Evolutionary conservation across 352 stramenopile species (phyloP).

Genomic region (Globisporangium megalacanthum): DNA sequence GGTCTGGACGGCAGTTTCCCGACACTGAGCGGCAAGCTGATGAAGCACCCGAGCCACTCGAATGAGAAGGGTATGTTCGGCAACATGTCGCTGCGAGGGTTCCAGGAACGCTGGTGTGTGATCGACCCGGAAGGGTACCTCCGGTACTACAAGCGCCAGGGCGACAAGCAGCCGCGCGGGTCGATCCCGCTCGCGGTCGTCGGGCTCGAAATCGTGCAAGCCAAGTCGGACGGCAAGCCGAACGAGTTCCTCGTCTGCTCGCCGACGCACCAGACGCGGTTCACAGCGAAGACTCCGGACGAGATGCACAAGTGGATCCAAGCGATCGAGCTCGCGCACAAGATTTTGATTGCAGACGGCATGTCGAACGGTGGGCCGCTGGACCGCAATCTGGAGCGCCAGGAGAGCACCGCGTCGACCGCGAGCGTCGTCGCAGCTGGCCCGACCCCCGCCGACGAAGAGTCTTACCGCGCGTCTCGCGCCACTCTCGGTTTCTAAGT

Average conservation of each 20-base stretch:
- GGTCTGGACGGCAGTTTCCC: conserved; percentile 27
- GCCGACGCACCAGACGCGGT: conserved; percentile 65
- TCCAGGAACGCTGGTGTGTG: conserved; percentile 68
- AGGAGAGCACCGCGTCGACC: conserved; percentile 16
- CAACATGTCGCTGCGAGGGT: conserved; percentile 72
- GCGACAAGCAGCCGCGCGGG: conserved; percentile 67
- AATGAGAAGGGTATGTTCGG: conserved; percentile 75
- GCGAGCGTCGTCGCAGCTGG: neutral
- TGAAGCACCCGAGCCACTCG: conserved; percentile 73
- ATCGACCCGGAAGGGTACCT: conserved; percentile 62
- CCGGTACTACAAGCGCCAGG: conserved; percentile 77
- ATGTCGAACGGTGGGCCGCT: conserved; percentile 21
- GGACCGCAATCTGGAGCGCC: conserved; percentile 17
- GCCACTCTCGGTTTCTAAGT: conserved; percentile 66
- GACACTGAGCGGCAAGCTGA: conserved; percentile 43
- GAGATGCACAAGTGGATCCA: conserved; percentile 76
- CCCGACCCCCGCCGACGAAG: conserved; percentile 9
- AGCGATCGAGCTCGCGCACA: conserved; percentile 44
- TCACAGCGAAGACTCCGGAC: conserved; percentile 59
- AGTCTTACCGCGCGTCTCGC: conserved; percentile 34
- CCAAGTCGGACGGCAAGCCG: conserved; percentile 57
- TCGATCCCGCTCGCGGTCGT: conserved; percentile 58
- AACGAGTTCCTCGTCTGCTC: conserved; percentile 79
- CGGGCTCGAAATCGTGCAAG: conserved; percentile 66
- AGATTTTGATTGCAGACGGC: conserved; percentile 38